Conservation (phyloP, 345 rosid species). For the Eucalyptus camaldulensis region DNA sequence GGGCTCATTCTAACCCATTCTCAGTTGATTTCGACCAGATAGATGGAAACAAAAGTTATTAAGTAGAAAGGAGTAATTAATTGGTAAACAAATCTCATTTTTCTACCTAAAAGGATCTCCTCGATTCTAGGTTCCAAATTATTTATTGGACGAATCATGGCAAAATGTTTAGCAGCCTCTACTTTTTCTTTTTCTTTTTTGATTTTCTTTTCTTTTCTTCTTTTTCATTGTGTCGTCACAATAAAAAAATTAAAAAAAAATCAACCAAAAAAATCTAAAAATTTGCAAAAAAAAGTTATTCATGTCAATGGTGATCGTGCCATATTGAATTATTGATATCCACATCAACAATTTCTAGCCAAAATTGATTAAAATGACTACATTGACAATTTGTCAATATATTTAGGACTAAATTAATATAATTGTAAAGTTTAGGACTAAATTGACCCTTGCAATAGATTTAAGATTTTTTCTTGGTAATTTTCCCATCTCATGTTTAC, state of each 20-base stretch:
- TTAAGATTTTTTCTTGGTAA: neutral
- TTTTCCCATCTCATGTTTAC: neutral
- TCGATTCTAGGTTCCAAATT: neutral
- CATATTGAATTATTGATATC: neutral
- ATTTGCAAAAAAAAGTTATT: too few species aligned
- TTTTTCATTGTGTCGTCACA: neutral
- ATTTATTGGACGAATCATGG: neutral
- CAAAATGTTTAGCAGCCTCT: neutral
- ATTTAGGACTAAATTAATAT: too few species aligned
- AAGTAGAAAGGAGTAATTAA: neutral
- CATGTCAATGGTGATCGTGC: fast-evolving
- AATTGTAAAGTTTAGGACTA: too few species aligned
- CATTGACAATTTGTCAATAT: too few species aligned
- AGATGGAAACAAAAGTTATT: neutral
- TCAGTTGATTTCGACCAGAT: neutral
- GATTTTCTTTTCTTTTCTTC: too few species aligned
- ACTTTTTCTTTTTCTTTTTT: too few species aligned
- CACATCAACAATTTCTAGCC: too few species aligned
- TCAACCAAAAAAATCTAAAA: too few species aligned
- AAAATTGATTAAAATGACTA: too few species aligned
- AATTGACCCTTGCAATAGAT: neutral
- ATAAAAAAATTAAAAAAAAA: too few species aligned
- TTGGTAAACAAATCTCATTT: neutral
- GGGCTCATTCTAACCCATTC: neutral
- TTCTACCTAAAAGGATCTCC: neutral